Base-by-base conservation (phyloP, 306 rosid species). In the Prunus fruticosa region DNA sequence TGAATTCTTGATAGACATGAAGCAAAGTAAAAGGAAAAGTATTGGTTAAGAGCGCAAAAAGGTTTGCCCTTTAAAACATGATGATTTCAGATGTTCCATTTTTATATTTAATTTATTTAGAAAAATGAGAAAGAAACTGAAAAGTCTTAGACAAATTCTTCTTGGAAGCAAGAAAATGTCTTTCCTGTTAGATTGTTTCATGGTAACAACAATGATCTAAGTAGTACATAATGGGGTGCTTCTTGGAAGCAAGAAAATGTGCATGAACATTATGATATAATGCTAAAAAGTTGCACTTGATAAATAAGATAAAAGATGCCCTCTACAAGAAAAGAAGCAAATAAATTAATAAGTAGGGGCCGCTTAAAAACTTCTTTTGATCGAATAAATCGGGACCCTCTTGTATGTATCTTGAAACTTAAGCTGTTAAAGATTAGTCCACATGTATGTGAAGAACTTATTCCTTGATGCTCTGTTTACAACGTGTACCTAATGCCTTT, bases 31-130 rank as follows among this genome's bases (percentile, higher is more conserved):
- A 80, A 88, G 97, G 84, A 90, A 91, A 91, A 91, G 87, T 84
- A 93, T 91, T 71, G 93, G 97, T 43, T 96, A 91, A 82, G 98
- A 93, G 83, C 89, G 97, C 77, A 91, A 93, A 82, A 90, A 90
- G 93, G 98, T 93, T 69, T 54, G 81, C 75, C 19, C 45, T 75
- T 50, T 60, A 70, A 71, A 16, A 38, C 43, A 38, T 38, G 70
- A n/a, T 32, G 28, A 10, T 64, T 74, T 83, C 75, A 14, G 64
- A 43, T 30, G 43, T 79, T 23, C 53, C 11, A 16, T 63, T 51
- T 38, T 45, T 47, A 18, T 46, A 0, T n/a, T 19, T 45, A 69
- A 60, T 45, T 46, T 23, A 25, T 23, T 8, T 13, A 9, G 5
- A 22, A 72, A 4, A 72, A 38, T 12, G 19, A 47, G 50, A 2